Evolutionary conservation across 2,329 filamentous ascomycete genomes (phyloP), one percentile per base, ranked within the genome.

Genomic region (Septoria linicola): DNA sequence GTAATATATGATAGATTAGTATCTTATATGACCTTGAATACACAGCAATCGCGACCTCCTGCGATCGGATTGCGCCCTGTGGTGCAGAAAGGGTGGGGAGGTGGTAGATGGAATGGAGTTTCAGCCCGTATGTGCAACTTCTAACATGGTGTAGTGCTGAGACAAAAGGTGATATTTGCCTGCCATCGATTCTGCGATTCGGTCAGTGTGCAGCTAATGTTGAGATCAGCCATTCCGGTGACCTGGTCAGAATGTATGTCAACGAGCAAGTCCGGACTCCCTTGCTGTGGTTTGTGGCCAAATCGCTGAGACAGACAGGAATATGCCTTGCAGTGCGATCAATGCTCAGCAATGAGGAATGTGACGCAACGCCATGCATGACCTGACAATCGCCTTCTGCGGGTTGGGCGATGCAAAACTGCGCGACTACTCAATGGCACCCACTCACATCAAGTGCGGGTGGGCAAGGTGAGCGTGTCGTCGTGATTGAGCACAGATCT

Each of bases 51-150:
- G 23, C 23, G 23, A 5, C 5, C 5, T 5, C 5, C 23, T 27
- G 5, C 5, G 23, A 5, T 10, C 10, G 10, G 5, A 27, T 5
- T 27, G 5, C 23, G 23, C 23, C 23, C n/a, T n/a, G n/a, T n/a
- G n/a, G n/a, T 67, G 63, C 64, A 63, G 62, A 58, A 52, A 57
- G 51, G 58, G 59, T 27, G 23, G n/a, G n/a, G 57, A 55, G 57
- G 46, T 55, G 47, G 52, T 58, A 59, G 55, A 59, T 55, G 54
- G 57, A 61, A 62, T 55, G 53, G 54, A n/a, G n/a, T 41, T 41
- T 41, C 25, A 41, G 41, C 44, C 23, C 20, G n/a, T n/a, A n/a
- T n/a, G n/a, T 20, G 34, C 14, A 21, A 25, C 19, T 7, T 13
- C 27, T 43, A 25, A 30, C 11, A 27, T 47, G 44, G 35, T 46